A percentile compares a stretch with the other conserved stretches of the same genome.
phyloP scores from a whole-genome alignment of 345 rosid genomes.

The Tarenaya hassleriana region DNA sequence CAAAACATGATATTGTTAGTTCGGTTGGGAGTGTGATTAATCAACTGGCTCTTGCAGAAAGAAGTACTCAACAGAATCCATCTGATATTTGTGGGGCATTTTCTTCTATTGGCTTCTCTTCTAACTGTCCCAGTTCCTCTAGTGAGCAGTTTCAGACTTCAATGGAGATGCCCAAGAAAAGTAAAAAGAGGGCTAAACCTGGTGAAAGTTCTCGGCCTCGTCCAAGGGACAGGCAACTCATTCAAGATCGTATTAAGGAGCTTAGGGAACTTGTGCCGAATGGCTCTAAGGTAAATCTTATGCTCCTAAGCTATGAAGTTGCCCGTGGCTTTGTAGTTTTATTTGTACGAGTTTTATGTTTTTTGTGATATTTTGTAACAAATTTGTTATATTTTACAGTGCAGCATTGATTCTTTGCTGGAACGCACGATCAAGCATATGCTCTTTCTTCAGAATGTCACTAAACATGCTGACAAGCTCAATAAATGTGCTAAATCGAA shows the following conservation, averaged over 20 bases:
- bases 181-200: slow-evolving; percentile 70
- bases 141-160: slow-evolving; percentile 61
- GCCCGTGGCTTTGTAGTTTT: not conserved
- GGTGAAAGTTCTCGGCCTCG: slow-evolving; percentile 89
- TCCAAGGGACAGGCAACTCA: slow-evolving; percentile 95
- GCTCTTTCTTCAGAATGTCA: slow-evolving; percentile 74
- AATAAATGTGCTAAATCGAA: slow-evolving; percentile 58
- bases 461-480: slow-evolving; percentile 86
- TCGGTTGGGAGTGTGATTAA: slow-evolving; percentile 45
- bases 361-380: slow-evolving; percentile 22
- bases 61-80: slow-evolving; percentile 38
- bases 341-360: slow-evolving; percentile 4
- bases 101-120: slow-evolving; percentile 66
- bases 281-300: slow-evolving; percentile 79
- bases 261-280: slow-evolving; percentile 91
- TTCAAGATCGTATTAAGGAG: slow-evolving; percentile 96
- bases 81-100: slow-evolving; percentile 51
- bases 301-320: not conserved
- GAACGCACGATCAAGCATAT: slow-evolving; percentile 94
- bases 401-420: slow-evolving; percentile 95
- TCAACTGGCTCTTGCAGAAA: slow-evolving; percentile 36
- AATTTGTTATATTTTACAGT: slow-evolving; percentile 44
- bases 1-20: slow-evolving; percentile 28
- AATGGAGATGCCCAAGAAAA: slow-evolving; percentile 54
- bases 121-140: slow-evolving; percentile 59